Evolutionary conservation across 192 early-diverging fungal species (phyloP).

Genomic region (Coemansia sp.): DNA sequence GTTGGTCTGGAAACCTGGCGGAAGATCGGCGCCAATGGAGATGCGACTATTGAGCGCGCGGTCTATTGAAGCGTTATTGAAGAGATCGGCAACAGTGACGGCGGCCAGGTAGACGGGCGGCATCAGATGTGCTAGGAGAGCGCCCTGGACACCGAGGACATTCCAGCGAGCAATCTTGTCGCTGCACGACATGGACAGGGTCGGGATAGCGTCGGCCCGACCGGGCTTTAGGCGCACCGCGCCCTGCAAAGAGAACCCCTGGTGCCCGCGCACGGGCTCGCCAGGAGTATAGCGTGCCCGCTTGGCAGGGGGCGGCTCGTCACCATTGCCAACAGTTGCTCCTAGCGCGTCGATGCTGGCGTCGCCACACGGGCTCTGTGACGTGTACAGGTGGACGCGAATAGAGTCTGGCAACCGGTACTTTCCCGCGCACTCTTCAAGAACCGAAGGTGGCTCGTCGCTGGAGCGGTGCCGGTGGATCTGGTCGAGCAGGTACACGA

Average conservation of each 20-base stretch:
- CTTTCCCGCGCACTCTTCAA: no score
- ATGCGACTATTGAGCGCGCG: slow-evolving; percentile 61
- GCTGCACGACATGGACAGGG: slow-evolving; percentile 54
- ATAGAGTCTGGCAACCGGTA: neutral
- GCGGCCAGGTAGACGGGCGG: slow-evolving; percentile 63
- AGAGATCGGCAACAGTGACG: slow-evolving; percentile 66
- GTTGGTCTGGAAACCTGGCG: slow-evolving; percentile 3
- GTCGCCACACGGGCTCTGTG: slow-evolving; percentile 39
- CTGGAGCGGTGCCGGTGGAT: neutral
- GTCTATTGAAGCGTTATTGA: slow-evolving; percentile 52
- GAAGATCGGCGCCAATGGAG: slow-evolving; percentile 2
- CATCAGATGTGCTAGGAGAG: slow-evolving; percentile 57
- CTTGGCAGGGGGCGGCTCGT: slow-evolving; percentile 3
- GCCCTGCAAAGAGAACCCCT: slow-evolving; percentile 1
- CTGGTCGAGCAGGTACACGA: slow-evolving; percentile 50
- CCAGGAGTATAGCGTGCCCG: slow-evolving; percentile 3
- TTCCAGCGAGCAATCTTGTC: slow-evolving; percentile 93
- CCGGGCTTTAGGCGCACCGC: slow-evolving; percentile 34
- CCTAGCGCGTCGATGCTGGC: slow-evolving; percentile 13
- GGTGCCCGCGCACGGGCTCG: slow-evolving; percentile 11
- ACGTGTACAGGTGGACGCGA: slow-evolving; percentile 28
- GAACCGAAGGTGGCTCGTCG: neutral
- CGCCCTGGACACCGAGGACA: slow-evolving; percentile 70
- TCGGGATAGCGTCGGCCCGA: slow-evolving; percentile 40
- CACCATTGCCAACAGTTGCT: neutral